Evolutionary conservation across 1,284 basidiomycete genomes (phyloP).

Genomic region (Chiua sp.): DNA sequence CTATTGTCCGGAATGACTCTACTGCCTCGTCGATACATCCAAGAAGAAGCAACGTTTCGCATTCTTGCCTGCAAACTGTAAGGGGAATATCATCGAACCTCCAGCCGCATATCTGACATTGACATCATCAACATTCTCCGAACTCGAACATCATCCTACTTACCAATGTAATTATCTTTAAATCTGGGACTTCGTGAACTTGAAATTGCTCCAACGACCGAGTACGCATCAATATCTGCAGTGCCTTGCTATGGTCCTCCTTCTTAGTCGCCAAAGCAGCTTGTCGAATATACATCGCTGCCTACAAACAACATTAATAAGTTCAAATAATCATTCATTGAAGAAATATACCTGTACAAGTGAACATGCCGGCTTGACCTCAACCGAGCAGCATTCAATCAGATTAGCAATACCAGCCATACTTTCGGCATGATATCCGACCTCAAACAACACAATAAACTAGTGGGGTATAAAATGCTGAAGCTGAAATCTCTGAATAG

Average conservation of each 20-base stretch:
- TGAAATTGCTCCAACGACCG: slow-evolving; percentile 9
- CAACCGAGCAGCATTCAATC: slow-evolving; percentile 2
- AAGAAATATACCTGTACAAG: slow-evolving; percentile 8
- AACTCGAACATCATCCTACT: not conserved
- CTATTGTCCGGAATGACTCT: slow-evolving; percentile 1
- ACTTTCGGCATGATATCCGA: slow-evolving; percentile 16
- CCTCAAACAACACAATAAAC: slow-evolving; percentile 13
- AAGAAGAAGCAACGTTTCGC: slow-evolving; percentile 1
- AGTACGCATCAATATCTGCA: slow-evolving; percentile 1
- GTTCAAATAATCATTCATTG: not conserved
- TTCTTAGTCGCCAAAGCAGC: slow-evolving; percentile 1
- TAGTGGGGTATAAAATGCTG: not conserved
- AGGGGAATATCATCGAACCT: slow-evolving; percentile 13
- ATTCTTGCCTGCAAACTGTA: not conserved
- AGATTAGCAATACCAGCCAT: slow-evolving; percentile 11
- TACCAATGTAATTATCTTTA: slow-evolving; percentile 7
- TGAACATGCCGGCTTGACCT: slow-evolving; percentile 2
- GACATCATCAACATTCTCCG: not conserved
- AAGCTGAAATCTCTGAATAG: not conserved
- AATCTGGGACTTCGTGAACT: slow-evolving; percentile 2
- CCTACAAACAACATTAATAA: slow-evolving; percentile 1
- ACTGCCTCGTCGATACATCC: slow-evolving; percentile 1
- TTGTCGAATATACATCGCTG: slow-evolving; percentile 12
- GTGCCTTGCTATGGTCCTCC: slow-evolving; percentile 2
- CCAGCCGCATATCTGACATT: slow-evolving; percentile 15